Base-by-base conservation (phyloP, 148 eudicot genomes). In the Gaultheria prostrata region DNA sequence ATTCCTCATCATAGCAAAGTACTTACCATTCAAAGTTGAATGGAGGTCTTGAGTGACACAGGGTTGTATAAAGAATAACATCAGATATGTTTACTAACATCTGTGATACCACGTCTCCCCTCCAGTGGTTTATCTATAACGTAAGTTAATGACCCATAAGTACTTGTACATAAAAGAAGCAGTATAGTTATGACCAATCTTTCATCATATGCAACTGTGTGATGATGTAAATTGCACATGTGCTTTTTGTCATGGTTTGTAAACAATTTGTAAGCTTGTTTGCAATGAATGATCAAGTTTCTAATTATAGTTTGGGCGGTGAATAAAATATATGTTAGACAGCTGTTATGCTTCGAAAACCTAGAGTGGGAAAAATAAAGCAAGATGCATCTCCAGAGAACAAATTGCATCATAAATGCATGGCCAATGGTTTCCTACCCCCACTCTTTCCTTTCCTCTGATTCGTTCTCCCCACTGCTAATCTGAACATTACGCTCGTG, bases 401-500 rank as follows among this genome's bases (percentile, higher is more conserved):
- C 43, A 18, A 72, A 20, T 43, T 32, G 73, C 35, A 12, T 28
- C 46, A 21, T 46, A 57, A 63, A 30, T 30, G 24, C 33, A 10
- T 72, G 20, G 56, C 18, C 43, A 53, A 4, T 32, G 18, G 71
- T 48, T 49, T 81, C 28, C 73, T 15, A 61, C 49, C 10, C 20
- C 39, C 11, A 39, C 33, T 10, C 82, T n/a, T 50, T 50, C 20
- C 61, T 18, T 46, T 9, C 33, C 15, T 57, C 54, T 32, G 69
- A 21, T 24, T 87, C 43, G 76, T 76, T 43, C 67, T 76, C 70
- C 32, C 28, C 72, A 15, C 10, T 26, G 20, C 17, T 65, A 65
- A 17, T 39, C 83, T 81, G 32, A 79, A 43, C 43, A 67, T 49
- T 30, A 82, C 49, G 43, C 48, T 39, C 76, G 8, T 79, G 51